Evolutionary conservation across 1,284 basidiomycete genomes (phyloP).

Genomic region (Phellinidium pouzarii): DNA sequence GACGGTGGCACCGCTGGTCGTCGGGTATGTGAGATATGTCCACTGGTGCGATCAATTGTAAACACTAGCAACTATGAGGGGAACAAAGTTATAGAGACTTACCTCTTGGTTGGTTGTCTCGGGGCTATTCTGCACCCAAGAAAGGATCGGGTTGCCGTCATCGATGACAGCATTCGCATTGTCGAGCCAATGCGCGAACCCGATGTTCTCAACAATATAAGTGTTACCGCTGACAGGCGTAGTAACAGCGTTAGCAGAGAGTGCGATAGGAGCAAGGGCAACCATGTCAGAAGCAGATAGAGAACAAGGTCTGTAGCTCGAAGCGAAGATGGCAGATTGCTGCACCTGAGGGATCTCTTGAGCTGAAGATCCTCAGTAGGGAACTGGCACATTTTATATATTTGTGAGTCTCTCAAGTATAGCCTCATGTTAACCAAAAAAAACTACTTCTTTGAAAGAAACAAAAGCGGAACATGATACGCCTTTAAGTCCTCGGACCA

Average conservation of each 20-base stretch:
- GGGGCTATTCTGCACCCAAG: constrained; percentile 1
- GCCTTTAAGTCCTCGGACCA: background rate
- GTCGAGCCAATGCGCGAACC: constrained; percentile 13
- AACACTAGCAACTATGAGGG: background rate
- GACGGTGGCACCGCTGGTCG: constrained; percentile 7
- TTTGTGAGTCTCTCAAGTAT: background rate
- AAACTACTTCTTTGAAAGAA: background rate
- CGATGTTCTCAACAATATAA: constrained; percentile 9
- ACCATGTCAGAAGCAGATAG: background rate
- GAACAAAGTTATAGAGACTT: background rate
- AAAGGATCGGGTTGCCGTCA: constrained; percentile 14
- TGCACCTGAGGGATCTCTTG: background rate
- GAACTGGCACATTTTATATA: background rate
- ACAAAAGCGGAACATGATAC: background rate
- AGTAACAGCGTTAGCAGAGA: background rate
- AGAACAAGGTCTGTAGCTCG: background rate
- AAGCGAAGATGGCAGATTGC: background rate
- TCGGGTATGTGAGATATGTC: constrained; percentile 13
- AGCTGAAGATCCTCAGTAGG: background rate
- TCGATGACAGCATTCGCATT: background rate
- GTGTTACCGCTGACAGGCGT: constrained; percentile 9
- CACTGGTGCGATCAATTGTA: constrained; percentile 10
- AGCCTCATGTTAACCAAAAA: background rate
- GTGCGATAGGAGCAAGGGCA: constrained; percentile 1
- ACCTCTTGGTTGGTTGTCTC: constrained; percentile 5